phyloP scores from a whole-genome alignment of 208 protist genomes.

The Polymyxa betae region DNA sequence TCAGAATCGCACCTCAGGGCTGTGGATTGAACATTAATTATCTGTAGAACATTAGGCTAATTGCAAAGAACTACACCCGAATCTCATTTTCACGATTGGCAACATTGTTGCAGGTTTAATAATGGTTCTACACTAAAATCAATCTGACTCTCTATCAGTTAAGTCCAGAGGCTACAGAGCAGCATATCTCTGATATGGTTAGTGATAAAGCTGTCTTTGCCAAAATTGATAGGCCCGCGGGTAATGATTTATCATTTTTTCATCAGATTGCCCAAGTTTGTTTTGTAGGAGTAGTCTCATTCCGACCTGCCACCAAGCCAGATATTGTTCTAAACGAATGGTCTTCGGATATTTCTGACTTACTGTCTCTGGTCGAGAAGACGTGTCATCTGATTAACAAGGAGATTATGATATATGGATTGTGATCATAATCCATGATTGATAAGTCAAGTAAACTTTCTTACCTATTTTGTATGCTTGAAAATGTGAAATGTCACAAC shows the following conservation, averaged over 20 bases:
- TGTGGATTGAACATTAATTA: conserved; percentile 15
- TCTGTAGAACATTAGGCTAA: conserved; percentile 66
- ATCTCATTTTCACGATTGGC: conserved; percentile 61
- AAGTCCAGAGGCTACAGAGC: conserved; percentile 56
- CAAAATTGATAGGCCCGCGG: conserved; percentile 65
- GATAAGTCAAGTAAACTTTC: too few species aligned
- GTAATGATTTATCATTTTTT: not conserved
- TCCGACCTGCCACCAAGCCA: not conserved
- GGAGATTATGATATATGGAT: conserved; percentile 62
- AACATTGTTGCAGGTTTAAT: too few species aligned
- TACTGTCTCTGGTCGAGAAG: conserved; percentile 65
- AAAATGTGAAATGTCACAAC: too few species aligned
- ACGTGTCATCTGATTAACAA: conserved; percentile 72
- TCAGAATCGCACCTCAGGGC: not conserved
- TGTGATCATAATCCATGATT: not conserved
- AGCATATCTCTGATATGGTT: conserved; percentile 58
- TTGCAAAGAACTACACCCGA: conserved; percentile 61
- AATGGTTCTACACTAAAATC: too few species aligned
- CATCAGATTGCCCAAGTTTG: not conserved
- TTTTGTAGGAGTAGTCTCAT: not conserved
- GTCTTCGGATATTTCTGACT: conserved; percentile 64
- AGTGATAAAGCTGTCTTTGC: conserved; percentile 55
- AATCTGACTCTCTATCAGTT: too few species aligned
- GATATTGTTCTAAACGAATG: conserved; percentile 65
- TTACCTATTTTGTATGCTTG: too few species aligned